Percentiles rank a stretch among this genome's conserved stretches.
These are phyloP conservation scores for Hordeum marinum DNA, from an alignment of 176 grass and related monocot genomes.

Conservation along the genomic window DNA sequence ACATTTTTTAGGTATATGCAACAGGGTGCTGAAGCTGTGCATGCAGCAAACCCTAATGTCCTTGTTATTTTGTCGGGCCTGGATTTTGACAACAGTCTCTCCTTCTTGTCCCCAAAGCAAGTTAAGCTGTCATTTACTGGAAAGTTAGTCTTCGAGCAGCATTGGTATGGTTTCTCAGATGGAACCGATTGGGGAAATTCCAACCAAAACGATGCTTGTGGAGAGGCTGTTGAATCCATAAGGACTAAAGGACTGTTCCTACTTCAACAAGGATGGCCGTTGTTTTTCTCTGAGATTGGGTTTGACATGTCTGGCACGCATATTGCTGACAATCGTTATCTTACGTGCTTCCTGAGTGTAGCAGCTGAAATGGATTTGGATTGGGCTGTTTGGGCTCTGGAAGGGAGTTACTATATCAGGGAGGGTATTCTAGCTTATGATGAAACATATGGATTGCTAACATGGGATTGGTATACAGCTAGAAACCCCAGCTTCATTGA, in stretches of 20 bases:
- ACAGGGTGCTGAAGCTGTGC: constrained; percentile 78
- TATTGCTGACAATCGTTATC: constrained; percentile 69
- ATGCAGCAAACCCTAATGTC: constrained; percentile 64
- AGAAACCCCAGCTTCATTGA: constrained; percentile 75
- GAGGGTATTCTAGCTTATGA: constrained; percentile 66
- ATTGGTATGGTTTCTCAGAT: constrained; percentile 97
- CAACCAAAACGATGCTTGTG: constrained; percentile 76
- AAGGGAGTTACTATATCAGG: constrained; percentile 89
- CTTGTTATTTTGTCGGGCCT: constrained; percentile 82
- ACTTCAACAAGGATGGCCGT: constrained; percentile 67
- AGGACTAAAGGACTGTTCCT: constrained; percentile 64
- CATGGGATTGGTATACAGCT: constrained; percentile 73
- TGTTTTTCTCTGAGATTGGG: constrained; percentile 95
- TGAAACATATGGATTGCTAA: constrained; percentile 85
- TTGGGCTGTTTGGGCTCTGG: constrained; percentile 92
- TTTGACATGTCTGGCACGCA: constrained; percentile 77
- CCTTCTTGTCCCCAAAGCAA: constrained; percentile 54
- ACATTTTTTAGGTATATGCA: constrained; percentile 76
- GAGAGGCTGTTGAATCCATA: constrained; percentile 42
- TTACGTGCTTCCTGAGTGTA: constrained; percentile 76
- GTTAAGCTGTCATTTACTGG: constrained; percentile 54
- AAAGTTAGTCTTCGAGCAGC: constrained; percentile 85
- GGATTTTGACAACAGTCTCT: constrained; percentile 76
- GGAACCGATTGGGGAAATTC: constrained; percentile 60
- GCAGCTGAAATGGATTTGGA: constrained; percentile 88